A percentile compares a stretch with the other conserved stretches of the same genome.
These are phyloP conservation scores for Ascochyta rabiei DNA, from an alignment of 2,329 filamentous ascomycete species.

Conservation along the genomic window DNA sequence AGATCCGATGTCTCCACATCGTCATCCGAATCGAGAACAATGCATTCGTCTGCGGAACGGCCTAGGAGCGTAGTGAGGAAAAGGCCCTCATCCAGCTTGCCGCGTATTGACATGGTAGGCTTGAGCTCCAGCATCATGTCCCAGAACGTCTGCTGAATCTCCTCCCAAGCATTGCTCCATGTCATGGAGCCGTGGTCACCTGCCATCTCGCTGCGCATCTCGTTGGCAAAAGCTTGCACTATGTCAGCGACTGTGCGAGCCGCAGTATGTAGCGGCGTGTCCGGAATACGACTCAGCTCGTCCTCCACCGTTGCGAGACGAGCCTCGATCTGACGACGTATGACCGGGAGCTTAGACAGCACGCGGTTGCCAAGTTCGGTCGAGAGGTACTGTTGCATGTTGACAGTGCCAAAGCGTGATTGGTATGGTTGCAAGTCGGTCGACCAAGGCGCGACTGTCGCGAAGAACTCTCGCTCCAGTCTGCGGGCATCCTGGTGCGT, in stretches of 20 bases:
- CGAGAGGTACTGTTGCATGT: conserved; percentile 58
- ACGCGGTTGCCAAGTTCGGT: conserved; percentile 55
- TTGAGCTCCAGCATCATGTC: conserved; percentile 41
- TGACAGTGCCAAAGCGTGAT: conserved; percentile 58
- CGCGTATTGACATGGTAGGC: conserved; percentile 30
- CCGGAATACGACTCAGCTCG: conserved; percentile 66
- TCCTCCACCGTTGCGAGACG: conserved; percentile 60
- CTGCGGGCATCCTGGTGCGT: conserved; percentile 56
- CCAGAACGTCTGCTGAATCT: conserved; percentile 60
- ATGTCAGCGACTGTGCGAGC: conserved; percentile 68
- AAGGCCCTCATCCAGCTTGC: conserved; percentile 20
- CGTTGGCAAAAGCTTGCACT: conserved; percentile 62
- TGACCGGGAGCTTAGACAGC: conserved; percentile 47
- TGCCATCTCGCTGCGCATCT: conserved; percentile 61
- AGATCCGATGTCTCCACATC: neutral
- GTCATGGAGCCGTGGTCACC: conserved; percentile 52
- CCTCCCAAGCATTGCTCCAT: conserved; percentile 53
- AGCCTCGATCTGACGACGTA: conserved; percentile 52
- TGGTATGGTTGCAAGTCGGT: conserved; percentile 47
- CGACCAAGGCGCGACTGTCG: conserved; percentile 52
- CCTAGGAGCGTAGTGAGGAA: conserved; percentile 16
- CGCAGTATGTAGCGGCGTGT: conserved; percentile 68
- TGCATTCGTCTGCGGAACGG: conserved; percentile 19
- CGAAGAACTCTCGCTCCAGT: conserved; percentile 61
- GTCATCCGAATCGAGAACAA: conserved; percentile 26